Evolutionary conservation across 1,284 basidiomycete species (phyloP), one percentile per base, ranked within the genome.

Genomic region (Spongispora temasekensis): DNA sequence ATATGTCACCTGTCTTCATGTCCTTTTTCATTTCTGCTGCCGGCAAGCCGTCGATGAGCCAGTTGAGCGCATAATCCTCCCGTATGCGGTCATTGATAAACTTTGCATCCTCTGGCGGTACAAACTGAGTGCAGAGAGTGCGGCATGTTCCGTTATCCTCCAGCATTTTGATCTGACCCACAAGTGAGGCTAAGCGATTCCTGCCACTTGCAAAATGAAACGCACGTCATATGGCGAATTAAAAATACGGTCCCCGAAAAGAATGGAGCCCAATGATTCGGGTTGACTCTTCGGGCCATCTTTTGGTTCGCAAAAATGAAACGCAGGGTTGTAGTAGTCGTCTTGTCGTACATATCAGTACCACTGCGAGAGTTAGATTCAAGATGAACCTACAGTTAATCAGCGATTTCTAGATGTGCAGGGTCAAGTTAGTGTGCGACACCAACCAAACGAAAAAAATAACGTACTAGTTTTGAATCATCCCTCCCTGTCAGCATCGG

Each of bases 171-270:
- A 94, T 88, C 90, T 93, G 66, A 46, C 28, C 55, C 40, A 58
- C 61, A 42, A 32, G 58, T 60, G 65, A 44, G 64, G 53, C 25
- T 12, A 34, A 48, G 48, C 31, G 46, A 55, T 59, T 9, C n/a
- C n/a, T 17, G n/a, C 44, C 52, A 57, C 27, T n/a, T 53, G 40
- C 48, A 59, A 25, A 25, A 55, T 46, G 31, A 46, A 54, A 79
- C 89, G 62, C 65, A 93, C 91, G 67, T 95, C 83, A 70, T 95
- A 96, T 3, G 92, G 90, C 9, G 93, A 94, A 72, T 90, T 89
- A 77, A 96, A 94, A 71, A 99, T 95, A 62, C 97, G 85, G 79
- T 99, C 97, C 31, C 97, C 97, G 68, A 98, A 98, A 17, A 99
- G 80, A 64, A 97, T 95, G 31, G 93, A 94, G 5, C 97, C 97